A percentile compares a stretch with the other conserved stretches of the same genome.
phyloP scores from a whole-genome alignment of 2,329 filamentous ascomycete genomes.

The Alternaria ventricosa region DNA sequence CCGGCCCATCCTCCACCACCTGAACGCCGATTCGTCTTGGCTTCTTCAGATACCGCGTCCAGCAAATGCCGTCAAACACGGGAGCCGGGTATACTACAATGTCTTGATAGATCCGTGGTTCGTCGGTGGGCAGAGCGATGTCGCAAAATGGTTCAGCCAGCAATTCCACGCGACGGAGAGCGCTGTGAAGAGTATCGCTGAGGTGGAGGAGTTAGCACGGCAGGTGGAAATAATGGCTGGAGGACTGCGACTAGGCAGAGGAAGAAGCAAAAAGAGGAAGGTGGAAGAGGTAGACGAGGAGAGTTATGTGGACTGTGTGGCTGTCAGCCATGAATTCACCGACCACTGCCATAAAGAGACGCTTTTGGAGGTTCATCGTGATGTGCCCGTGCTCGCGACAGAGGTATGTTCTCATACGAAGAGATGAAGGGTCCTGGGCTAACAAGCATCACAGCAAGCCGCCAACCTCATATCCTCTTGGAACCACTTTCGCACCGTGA shows the following conservation, averaged over 20 bases:
- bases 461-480: conserved; percentile 63
- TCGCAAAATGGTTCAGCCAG: conserved; percentile 69
- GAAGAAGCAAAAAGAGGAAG: conserved; percentile 13
- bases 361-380: conserved; percentile 59
- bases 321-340: conserved; percentile 70
- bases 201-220: conserved; percentile 60
- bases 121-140: conserved; percentile 66
- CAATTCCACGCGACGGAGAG: conserved; percentile 67
- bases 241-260: conserved; percentile 29
- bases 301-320: conserved; percentile 63
- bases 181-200: conserved; percentile 61
- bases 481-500: conserved; percentile 65
- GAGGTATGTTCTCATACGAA: conserved; percentile 35
- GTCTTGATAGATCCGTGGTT: conserved; percentile 72
- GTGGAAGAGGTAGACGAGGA: conserved; percentile 23
- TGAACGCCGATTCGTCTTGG: conserved; percentile 73
- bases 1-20: conserved; percentile 65
- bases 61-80: conserved; percentile 48
- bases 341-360: conserved; percentile 71
- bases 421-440: background rate
- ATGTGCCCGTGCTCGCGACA: conserved; percentile 66
- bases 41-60: conserved; percentile 69
- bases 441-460: conserved; percentile 53
- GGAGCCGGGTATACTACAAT: conserved; percentile 64
- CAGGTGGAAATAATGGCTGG: conserved; percentile 57